Evolutionary conservation across 1,284 basidiomycete species (phyloP).

Genomic region (Phylloboletellus chloephorus): DNA sequence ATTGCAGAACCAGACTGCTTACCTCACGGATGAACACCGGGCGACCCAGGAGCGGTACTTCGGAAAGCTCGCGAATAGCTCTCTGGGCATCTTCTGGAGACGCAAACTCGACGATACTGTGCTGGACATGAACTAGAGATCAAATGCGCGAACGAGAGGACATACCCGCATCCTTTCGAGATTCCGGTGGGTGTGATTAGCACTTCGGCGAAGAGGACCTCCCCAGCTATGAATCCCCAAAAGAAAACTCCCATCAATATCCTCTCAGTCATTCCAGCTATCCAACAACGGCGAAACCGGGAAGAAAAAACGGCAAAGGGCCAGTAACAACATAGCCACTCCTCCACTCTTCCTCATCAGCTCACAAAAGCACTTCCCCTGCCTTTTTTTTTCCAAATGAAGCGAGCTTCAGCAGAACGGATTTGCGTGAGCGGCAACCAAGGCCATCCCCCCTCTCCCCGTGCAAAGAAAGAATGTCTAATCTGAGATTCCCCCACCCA

Average conservation of each 20-base stretch:
- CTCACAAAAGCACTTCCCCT: slow-evolving; percentile 31
- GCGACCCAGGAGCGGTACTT: slow-evolving; percentile 83
- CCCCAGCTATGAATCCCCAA: slow-evolving; percentile 86
- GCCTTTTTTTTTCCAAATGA: slow-evolving; percentile 33
- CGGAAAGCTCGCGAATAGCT: slow-evolving; percentile 82
- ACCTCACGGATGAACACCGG: slow-evolving; percentile 97
- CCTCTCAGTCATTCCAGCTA: slow-evolving; percentile 63
- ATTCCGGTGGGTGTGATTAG: slow-evolving; percentile 93
- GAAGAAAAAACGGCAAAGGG: slow-evolving; percentile 31
- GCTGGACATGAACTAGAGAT: slow-evolving; percentile 8
- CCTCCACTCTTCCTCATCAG: slow-evolving; percentile 31
- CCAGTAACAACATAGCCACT: slow-evolving; percentile 23
- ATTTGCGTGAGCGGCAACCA: slow-evolving; percentile 30
- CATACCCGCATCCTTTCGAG: slow-evolving; percentile 97
- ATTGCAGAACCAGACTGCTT: slow-evolving; percentile 13
- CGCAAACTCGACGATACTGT: slow-evolving; percentile 88
- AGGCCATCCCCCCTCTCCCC: slow-evolving; percentile 21
- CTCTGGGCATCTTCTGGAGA: slow-evolving; percentile 80
- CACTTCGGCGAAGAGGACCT: slow-evolving; percentile 98
- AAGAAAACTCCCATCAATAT: slow-evolving; percentile 83
- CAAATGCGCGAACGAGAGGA: slow-evolving; percentile 17
- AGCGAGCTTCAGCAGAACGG: slow-evolving; percentile 36
- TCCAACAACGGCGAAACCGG: slow-evolving; percentile 58
- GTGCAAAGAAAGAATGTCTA: slow-evolving; percentile 39
- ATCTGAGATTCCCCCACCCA: slow-evolving; percentile 78